A percentile compares a stretch with the other conserved stretches of the same genome.
Evolutionary conservation across 306 rosid genomes (phyloP).

Genomic region (Pachyrhizus erosus): DNA sequence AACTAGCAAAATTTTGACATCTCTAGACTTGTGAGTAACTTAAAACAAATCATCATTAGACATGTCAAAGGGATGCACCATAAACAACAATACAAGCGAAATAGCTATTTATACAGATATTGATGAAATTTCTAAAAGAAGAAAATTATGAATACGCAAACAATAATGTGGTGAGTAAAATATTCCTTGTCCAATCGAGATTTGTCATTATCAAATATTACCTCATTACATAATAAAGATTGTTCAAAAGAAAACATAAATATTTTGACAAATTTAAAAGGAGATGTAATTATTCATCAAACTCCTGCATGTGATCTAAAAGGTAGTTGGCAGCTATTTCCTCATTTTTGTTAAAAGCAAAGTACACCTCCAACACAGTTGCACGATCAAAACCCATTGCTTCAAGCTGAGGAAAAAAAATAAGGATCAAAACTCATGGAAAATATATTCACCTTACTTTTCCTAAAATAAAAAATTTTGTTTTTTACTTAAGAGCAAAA

Average conservation of each 20-base stretch:
- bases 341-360: conserved; percentile 92
- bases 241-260: conserved; percentile 12
- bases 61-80: neutral
- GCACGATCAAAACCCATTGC: conserved; percentile 92
- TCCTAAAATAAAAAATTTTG: neutral
- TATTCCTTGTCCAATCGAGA: conserved; percentile 31
- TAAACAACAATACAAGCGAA: neutral
- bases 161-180: conserved; percentile 12
- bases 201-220: conserved; percentile 26
- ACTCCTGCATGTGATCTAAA: conserved; percentile 88
- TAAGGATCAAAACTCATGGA: neutral
- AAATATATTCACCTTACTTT: neutral
- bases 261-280: conserved; percentile 24
- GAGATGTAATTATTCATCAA: conserved; percentile 61
- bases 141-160: conserved; percentile 17
- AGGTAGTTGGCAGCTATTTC: conserved; percentile 96
- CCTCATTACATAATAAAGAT: neutral
- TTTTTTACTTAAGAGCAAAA: neutral
- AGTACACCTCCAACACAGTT: conserved; percentile 81
- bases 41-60: too few relatives aligned
- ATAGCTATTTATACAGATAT: conserved; percentile 16
- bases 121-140: neutral
- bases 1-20: neutral
- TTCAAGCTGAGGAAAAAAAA: conserved; percentile 62
- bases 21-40: neutral